Evolutionary conservation across 106 monocot genomes (phyloP), one percentile per base, ranked within the genome.

Genomic region (Dendrobium officinale): DNA sequence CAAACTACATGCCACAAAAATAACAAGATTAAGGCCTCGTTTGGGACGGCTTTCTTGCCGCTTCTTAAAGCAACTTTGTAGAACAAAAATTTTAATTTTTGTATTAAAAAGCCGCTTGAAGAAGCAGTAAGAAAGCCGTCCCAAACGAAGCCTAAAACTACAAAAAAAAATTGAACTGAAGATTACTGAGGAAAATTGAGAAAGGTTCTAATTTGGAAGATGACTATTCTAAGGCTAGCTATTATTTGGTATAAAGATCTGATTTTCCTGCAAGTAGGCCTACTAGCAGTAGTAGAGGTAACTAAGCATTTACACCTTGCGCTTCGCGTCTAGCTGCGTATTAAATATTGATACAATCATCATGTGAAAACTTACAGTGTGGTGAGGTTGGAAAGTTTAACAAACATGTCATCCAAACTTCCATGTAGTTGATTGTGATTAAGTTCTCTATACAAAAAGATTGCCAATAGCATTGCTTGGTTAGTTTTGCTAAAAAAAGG

Each of bases 401-500:
- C 55, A 77, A 93, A 93, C 27, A 75, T 75, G 80, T 88, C 92
- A 41, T 75, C 88, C 82, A 93, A 75, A 82, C 75, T 87, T 29
- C 88, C 88, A 67, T 86, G 86, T 48, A 93, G 82, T 79, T 88
- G 86, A 77, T 93, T 93, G 77, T 85, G 92, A 61, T 44, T 83
- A 61, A 93, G 86, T 82, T 88, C 86, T 80, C 90, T 93, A 72
- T 42, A 11, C 48, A 47, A 13, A 5, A 76, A 7, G 51, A 49
- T 76, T 29, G 51, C 27, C 24, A 76, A 22, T 26, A 76, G 6
- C 27, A 26, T n/a, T n/a, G 22, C 5, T 74, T 43, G 9, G 42
- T 22, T 43, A 74, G 2, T 72, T 68, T 45, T 8, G 44, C 67
- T 45, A 80, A 18, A 67, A 19, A 47, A 40, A 75, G 55, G 68